Base-by-base conservation (phyloP, 208 protist genomes). In the Acanthamoeba lenticulata region DNA sequence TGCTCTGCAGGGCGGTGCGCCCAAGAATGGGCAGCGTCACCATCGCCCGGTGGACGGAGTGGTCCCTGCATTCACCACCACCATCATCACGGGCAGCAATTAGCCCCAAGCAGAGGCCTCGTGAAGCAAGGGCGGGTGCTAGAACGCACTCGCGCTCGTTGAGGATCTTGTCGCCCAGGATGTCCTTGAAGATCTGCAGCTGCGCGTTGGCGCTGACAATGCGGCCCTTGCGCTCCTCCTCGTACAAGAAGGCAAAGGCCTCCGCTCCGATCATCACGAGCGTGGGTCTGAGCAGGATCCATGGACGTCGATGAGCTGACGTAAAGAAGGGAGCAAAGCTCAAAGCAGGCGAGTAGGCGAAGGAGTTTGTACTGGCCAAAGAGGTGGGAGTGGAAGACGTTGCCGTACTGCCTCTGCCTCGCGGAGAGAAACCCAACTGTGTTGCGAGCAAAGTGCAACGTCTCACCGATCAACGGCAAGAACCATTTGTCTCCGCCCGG, bases 151-250 rank as follows among this genome's bases (percentile, higher is more conserved):
- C 67, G 67, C 67, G 67, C 24, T 77, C 67, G 67, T 77, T 77
- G 67, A 77, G 29, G 67, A 77, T 77, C 67, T 77, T 77, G 36
- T 77, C 67, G 67, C 67, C 67, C 67, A 77, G 67, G 32, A 77
- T 77, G 13, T 77, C 67, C 21, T 77, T 77, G 67, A 77, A 77
- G 29, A 77, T 77, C 67, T 77, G 67, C 4, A 77, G 67, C 38
- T 77, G 67, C 2, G 67, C 67, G 11, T 44, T 44, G 67, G 67
- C 67, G 67, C 67, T 77, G 11, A 77, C 67, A 34, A 77, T 77
- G 67, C 38, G 67, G 17, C 67, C 67, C 36, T 77, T 77, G 4
- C 67, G 29, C 34, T 77, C 67, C 38, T 77, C 67, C 36, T 77
- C 67, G 38, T 44, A 77, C 67, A 77, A 15, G 67, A 77, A 77